phyloP scores from a whole-genome alignment of 1,139 yeast species.

The Yamadazyma epiphylla region DNA sequence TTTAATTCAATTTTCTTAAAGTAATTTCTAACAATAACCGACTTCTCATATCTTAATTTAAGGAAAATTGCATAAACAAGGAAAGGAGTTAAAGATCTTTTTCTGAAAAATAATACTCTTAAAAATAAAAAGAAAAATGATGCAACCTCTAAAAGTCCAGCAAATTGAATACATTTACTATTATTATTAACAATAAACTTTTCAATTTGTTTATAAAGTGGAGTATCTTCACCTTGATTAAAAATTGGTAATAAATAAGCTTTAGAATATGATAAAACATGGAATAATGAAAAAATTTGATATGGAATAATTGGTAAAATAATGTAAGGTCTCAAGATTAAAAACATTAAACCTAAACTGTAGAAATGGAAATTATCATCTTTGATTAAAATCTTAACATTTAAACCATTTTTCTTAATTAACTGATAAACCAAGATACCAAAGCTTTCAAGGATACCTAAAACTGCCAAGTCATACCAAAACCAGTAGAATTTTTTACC shows the following conservation, averaged over 20 bases:
- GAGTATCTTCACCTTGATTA: slow-evolving; percentile 41
- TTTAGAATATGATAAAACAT: slow-evolving; percentile 55
- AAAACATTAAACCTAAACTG: slow-evolving; percentile 37
- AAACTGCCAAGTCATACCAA: slow-evolving; percentile 59
- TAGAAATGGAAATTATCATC: slow-evolving; percentile 54
- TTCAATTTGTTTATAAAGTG: slow-evolving; percentile 41
- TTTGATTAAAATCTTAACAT: slow-evolving; percentile 15
- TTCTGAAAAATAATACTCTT: slow-evolving; percentile 59
- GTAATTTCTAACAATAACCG: slow-evolving; percentile 68
- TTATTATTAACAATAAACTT: slow-evolving; percentile 60
- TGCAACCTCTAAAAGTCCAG: slow-evolving; percentile 66
- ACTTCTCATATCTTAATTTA: slow-evolving; percentile 74
- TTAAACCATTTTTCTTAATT: slow-evolving; percentile 37
- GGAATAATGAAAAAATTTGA: slow-evolving; percentile 57
- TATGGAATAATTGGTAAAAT: slow-evolving; percentile 43
- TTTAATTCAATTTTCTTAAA: slow-evolving; percentile 70
- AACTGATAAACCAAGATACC: slow-evolving; percentile 70
- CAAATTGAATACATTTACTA: slow-evolving; percentile 66
- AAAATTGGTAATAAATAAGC: slow-evolving; percentile 66
- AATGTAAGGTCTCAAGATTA: slow-evolving; percentile 41
- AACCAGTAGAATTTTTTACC: slow-evolving; percentile 22
- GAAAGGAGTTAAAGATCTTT: slow-evolving; percentile 60
- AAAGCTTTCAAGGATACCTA: slow-evolving; percentile 70
- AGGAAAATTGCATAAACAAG: slow-evolving; percentile 61
- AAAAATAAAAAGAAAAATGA: slow-evolving; percentile 48